A percentile compares a stretch with the other conserved stretches of the same genome.
Evolutionary conservation across 2,329 filamentous ascomycete genomes (phyloP).

Genomic region (Penicillium sp.): DNA sequence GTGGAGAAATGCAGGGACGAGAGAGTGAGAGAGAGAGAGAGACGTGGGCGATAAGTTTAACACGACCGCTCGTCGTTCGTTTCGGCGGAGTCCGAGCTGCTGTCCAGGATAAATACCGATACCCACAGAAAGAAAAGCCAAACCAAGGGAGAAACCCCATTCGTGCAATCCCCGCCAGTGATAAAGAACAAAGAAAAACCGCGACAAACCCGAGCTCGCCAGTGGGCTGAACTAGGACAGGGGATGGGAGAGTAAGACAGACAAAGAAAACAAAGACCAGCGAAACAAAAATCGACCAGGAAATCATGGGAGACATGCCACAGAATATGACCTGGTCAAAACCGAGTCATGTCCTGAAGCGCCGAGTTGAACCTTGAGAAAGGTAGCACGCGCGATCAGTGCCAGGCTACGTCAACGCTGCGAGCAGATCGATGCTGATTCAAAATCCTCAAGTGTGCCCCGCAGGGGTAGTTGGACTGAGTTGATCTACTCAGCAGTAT

Average conservation of each 20-base stretch:
- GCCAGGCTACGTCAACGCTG: neutral
- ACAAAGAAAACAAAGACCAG: neutral
- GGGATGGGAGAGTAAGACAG: neutral
- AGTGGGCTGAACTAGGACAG: neutral
- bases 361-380: neutral
- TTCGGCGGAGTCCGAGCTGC: conserved; percentile 37
- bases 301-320: conserved; percentile 4
- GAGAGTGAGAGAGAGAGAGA: conserved; percentile 13
- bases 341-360: neutral
- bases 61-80: conserved; percentile 35
- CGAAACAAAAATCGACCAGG: neutral
- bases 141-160: conserved; percentile 11
- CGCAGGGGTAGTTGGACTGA: conserved; percentile 23
- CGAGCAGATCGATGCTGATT: neutral
- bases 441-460: conserved; percentile 5
- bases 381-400: neutral
- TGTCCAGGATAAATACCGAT: conserved; percentile 37
- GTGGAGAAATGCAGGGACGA: conserved; percentile 30
- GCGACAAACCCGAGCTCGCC: neutral
- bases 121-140: conserved; percentile 19
- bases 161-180: conserved; percentile 5
- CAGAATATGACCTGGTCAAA: neutral
- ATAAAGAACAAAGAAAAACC: conserved; percentile 1
- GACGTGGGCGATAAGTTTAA: conserved; percentile 28
- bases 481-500: conserved; percentile 78